Evolutionary conservation across 78 protist genomes (phyloP).

Genomic region (Dictyostelium purpureum): DNA sequence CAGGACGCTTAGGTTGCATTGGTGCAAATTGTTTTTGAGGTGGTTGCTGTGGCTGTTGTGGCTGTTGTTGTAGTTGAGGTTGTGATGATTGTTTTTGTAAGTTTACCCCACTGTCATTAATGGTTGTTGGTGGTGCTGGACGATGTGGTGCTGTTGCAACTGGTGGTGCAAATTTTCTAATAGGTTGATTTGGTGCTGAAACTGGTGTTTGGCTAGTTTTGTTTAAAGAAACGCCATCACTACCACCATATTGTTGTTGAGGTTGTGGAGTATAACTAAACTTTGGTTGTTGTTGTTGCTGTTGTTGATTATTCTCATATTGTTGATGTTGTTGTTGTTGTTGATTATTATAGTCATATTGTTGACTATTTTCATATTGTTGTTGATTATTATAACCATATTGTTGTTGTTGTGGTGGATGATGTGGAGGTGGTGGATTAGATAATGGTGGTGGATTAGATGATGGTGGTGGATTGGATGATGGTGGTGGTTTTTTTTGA

Average conservation of each 20-base stretch:
- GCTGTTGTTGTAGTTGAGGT: not conserved
- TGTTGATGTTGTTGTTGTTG: not conserved
- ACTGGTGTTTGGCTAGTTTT: not conserved
- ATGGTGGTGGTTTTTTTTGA: not conserved
- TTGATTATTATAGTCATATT: not conserved
- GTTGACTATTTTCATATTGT: too few relatives aligned
- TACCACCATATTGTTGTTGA: conserved; percentile 12
- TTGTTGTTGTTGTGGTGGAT: conserved; percentile 4
- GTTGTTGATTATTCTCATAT: not conserved
- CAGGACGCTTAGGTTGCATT: not conserved
- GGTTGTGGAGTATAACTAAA: too few relatives aligned
- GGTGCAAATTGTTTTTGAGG: not conserved
- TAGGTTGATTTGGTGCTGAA: not conserved
- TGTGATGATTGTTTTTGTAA: not conserved
- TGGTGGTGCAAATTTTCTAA: not conserved
- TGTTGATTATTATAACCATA: not conserved
- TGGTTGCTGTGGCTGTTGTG: not conserved
- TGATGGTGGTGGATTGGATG: not conserved
- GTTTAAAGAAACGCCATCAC: too few relatives aligned
- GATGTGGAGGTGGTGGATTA: not conserved
- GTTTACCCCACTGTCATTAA: not conserved
- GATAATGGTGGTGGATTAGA: conserved; percentile 7
- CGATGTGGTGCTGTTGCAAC: not conserved
- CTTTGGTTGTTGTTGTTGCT: too few relatives aligned
- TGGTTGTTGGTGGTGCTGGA: conserved; percentile 14